These are phyloP conservation scores for Thelephora terrestris DNA, from an alignment of 1,284 basidiomycete species.

Conservation along the genomic window DNA sequence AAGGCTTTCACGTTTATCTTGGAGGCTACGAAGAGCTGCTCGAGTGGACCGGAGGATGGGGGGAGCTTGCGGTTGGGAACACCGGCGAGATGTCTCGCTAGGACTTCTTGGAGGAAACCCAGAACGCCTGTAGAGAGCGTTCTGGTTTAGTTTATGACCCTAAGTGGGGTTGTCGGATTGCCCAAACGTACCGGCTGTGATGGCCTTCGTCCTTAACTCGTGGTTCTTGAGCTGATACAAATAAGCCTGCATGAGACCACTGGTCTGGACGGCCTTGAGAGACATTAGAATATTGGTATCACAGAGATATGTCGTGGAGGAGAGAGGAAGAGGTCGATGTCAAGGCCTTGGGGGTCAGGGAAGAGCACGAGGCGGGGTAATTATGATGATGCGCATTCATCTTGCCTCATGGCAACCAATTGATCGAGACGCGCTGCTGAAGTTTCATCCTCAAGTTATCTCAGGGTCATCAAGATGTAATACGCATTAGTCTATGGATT, in stretches of 20 bases:
- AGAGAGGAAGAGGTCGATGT: not conserved
- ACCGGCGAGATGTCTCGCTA: constrained; percentile 62
- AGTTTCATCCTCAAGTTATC: not conserved
- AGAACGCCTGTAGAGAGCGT: constrained; percentile 36
- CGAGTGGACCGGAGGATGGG: constrained; percentile 43
- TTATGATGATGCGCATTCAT: no score
- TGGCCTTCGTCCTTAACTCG: constrained; percentile 66
- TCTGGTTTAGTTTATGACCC: not conserved
- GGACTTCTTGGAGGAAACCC: constrained; percentile 73
- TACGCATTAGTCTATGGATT: no score
- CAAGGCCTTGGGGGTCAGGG: no score
- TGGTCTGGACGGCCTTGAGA: not conserved
- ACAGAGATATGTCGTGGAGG: not conserved
- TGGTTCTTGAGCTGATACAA: constrained; percentile 49
- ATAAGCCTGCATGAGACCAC: constrained; percentile 27
- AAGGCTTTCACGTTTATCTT: constrained; percentile 57
- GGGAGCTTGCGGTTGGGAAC: constrained; percentile 38
- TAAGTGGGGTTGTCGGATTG: not conserved
- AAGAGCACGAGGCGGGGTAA: no score
- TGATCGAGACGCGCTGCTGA: not conserved
- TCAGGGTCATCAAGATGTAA: constrained; percentile 3
- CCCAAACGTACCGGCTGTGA: constrained; percentile 46
- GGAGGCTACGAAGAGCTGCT: constrained; percentile 42
- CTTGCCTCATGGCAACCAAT: no score
- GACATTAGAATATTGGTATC: not conserved